Base-by-base conservation (phyloP, 305 asterid genomes). In the Vinca major region DNA sequence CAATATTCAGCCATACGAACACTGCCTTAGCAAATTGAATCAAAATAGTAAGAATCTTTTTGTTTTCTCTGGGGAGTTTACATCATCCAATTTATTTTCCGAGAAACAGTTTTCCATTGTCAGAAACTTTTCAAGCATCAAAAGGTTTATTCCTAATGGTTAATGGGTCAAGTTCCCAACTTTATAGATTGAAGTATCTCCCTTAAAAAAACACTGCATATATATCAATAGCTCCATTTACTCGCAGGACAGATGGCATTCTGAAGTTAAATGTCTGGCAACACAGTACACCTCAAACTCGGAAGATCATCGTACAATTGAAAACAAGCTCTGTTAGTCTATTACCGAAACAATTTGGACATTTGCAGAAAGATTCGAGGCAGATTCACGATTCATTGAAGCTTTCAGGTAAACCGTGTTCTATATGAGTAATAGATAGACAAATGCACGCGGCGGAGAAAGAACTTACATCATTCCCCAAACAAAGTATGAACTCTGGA, bases 391-490 rank as follows among this genome's bases (percentile, higher is more conserved):
- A 62, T 26, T 47, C 20, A 13, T 16, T 14, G 20, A 5, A 53
- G 19, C 21, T 53, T 19, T 19, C 49, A 40, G 71, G 26, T 53
- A 19, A 56, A 19, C 6, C 41, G n/a, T 11, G 36, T 19, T 13
- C 52, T 5, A 33, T 12, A 36, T 4, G 36, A 65, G 48, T 17
- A 48, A 41, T 41, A 4, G 45, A 4, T 41, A 11, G 4, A 40
- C 21, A 12, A 20, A 19, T 48, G 12, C 21, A 20, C 55, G 75
- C 44, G 69, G 14, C 44, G 45, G 72, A 78, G 57, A 40, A 68
- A 71, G 60, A 76, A 86, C 96, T 86, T 81, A 90, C 98, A 87
- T 93, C 98, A 74, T 90, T 93, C 60, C 97, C 98, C 89, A 93
- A 78, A 79, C 91, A 87, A 78, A 93, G 98, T 71, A 89, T 62